Conservation (phyloP, 495 filamentous ascomycete genomes). For the Neohortaea acidophila region DNA sequence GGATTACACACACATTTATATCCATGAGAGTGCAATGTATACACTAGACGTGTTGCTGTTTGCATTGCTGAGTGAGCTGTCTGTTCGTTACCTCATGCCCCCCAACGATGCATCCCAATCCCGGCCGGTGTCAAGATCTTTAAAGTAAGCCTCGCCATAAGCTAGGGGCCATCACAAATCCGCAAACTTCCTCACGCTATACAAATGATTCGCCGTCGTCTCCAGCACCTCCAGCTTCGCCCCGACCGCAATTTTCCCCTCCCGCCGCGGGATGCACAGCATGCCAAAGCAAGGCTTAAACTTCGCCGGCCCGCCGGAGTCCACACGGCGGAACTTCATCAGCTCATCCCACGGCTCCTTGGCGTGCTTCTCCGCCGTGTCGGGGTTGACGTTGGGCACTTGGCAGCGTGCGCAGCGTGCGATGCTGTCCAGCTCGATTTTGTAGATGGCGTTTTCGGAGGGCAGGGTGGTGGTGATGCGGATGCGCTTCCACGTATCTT, state of each 20-base stretch:
- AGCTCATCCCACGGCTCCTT: constrained; percentile 30
- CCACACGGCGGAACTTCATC: constrained; percentile 28
- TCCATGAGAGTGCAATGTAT: too few relatives aligned
- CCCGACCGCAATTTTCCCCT: constrained; percentile 38
- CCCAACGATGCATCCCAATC: too few relatives aligned
- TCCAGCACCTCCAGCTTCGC: constrained; percentile 40
- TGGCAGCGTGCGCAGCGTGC: constrained; percentile 27
- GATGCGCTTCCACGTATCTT: constrained; percentile 29
- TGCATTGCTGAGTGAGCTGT: too few relatives aligned
- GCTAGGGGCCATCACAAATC: constrained; percentile 16
- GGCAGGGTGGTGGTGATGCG: constrained; percentile 11
- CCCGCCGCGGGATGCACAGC: constrained; percentile 27
- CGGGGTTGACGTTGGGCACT: constrained; percentile 31
- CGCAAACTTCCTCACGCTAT: constrained; percentile 12
- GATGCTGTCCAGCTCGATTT: constrained; percentile 29
- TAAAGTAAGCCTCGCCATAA: neutral
- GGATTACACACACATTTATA: too few relatives aligned
- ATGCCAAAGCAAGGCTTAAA: constrained; percentile 32
- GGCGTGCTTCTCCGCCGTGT: constrained; percentile 28
- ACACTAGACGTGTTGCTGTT: too few relatives aligned
- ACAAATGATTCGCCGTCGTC: constrained; percentile 29
- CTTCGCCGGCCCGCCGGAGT: constrained; percentile 23
- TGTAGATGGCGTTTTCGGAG: constrained; percentile 8
- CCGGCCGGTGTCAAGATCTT: too few relatives aligned
- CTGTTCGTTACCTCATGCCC: too few relatives aligned